These are phyloP conservation scores for Cercospora sesami DNA, from an alignment of 2,329 filamentous ascomycete genomes.

Conservation along the genomic window DNA sequence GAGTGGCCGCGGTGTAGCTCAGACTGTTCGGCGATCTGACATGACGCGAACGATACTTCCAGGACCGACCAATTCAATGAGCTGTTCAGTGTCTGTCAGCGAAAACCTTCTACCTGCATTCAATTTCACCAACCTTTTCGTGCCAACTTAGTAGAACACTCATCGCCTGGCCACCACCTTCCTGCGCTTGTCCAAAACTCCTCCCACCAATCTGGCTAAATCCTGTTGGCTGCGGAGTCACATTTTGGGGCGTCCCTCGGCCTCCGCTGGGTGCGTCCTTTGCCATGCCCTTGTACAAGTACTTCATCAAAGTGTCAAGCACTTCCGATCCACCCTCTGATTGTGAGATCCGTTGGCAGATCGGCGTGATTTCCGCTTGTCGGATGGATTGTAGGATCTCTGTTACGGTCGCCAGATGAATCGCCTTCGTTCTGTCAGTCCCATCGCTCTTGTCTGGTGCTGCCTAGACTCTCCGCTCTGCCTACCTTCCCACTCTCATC, in stretches of 20 bases:
- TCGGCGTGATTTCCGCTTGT: conserved; percentile 89
- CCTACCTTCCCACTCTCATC: conserved; percentile 56
- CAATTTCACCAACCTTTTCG: conserved; percentile 64
- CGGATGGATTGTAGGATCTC: conserved; percentile 96
- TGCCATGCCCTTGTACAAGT: conserved; percentile 90
- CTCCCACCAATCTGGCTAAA: conserved; percentile 72
- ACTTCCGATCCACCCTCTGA: conserved; percentile 79
- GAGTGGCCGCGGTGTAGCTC: conserved; percentile 33
- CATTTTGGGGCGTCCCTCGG: conserved; percentile 37
- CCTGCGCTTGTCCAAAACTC: conserved; percentile 59
- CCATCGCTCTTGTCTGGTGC: not conserved
- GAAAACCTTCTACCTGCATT: not conserved
- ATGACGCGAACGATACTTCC: conserved; percentile 90
- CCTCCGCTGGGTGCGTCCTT: conserved; percentile 37
- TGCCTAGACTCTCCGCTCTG: conserved; percentile 9
- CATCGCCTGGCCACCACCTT: conserved; percentile 78
- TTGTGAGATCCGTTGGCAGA: conserved; percentile 77
- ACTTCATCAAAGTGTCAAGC: conserved; percentile 95
- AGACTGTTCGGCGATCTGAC: conserved; percentile 93
- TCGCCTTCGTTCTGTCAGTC: conserved; percentile 26
- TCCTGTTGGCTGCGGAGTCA: conserved; percentile 76
- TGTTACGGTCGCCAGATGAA: conserved; percentile 81
- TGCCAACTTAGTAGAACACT: conserved; percentile 98
- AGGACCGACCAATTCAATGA: conserved; percentile 87
- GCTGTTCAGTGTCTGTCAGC: conserved; percentile 41